phyloP scores from a whole-genome alignment of 192 early-diverging fungal species.

The Jimgerdemannia flammicorona region DNA sequence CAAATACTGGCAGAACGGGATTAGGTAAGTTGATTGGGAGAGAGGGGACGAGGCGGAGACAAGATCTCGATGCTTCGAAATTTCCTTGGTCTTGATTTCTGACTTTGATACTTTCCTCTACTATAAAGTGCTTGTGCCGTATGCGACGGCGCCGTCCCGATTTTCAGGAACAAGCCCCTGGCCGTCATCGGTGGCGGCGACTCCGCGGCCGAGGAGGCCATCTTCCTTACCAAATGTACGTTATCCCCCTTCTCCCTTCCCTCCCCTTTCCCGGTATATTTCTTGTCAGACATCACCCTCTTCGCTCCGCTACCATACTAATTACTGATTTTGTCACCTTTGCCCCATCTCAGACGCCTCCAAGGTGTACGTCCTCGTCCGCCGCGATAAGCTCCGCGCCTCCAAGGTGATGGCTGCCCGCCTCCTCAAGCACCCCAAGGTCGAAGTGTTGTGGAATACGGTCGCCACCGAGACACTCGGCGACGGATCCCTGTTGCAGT shows the following conservation, averaged over 20 bases:
- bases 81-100: too few species aligned
- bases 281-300: slow-evolving; percentile 1
- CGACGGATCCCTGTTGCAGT: slow-evolving; percentile 72
- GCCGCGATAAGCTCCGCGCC: slow-evolving; percentile 94
- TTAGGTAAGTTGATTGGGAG: slow-evolving; percentile 40
- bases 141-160: slow-evolving; percentile 97
- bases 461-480: slow-evolving; percentile 84
- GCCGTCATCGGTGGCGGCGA: slow-evolving; percentile 97
- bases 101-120: neutral
- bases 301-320: neutral
- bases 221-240: slow-evolving; percentile 91
- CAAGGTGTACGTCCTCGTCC: slow-evolving; percentile 91
- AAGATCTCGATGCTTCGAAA: too few species aligned
- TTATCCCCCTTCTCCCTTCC: neutral
- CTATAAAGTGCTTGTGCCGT: slow-evolving; percentile 84
- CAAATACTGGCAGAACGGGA: slow-evolving; percentile 96
- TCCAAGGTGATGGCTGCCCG: slow-evolving; percentile 97
- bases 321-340: slow-evolving; percentile 9
- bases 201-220: slow-evolving; percentile 94
- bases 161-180: slow-evolving; percentile 94
- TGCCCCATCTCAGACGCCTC: slow-evolving; percentile 49
- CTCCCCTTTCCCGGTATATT: neutral
- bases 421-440: slow-evolving; percentile 79
- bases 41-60: too few species aligned
- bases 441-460: slow-evolving; percentile 90